Evolutionary conservation across 768 basidiomycete genomes (phyloP).

Genomic region (Lactarius sp.): DNA sequence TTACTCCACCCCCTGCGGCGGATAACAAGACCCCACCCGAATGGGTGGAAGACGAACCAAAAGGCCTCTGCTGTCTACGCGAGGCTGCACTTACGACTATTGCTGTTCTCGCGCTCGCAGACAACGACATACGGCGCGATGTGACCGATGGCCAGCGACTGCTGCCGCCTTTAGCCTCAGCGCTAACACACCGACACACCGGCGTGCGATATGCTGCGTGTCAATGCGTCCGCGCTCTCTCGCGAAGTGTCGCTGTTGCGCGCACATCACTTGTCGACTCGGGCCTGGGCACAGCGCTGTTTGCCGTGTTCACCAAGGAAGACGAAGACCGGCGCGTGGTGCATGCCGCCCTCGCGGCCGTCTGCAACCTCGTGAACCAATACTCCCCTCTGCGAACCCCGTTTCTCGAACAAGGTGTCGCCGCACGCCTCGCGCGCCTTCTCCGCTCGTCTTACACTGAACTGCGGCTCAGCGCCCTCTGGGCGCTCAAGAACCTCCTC

Average conservation of each 20-base stretch:
- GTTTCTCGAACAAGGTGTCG: slow-evolving; percentile 62
- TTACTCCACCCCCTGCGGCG: slow-evolving; percentile 42
- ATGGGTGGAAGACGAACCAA: slow-evolving; percentile 69
- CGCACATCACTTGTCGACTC: slow-evolving; percentile 83
- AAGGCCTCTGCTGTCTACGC: slow-evolving; percentile 50
- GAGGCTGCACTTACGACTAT: slow-evolving; percentile 74
- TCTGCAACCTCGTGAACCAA: slow-evolving; percentile 84
- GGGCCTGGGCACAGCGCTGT: slow-evolving; percentile 68
- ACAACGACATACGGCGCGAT: slow-evolving; percentile 65
- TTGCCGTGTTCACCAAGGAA: slow-evolving; percentile 48
- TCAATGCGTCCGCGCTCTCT: slow-evolving; percentile 77
- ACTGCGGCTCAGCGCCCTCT: slow-evolving; percentile 67
- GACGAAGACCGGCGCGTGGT: slow-evolving; percentile 69
- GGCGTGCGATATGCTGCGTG: slow-evolving; percentile 85
- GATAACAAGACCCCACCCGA: slow-evolving; percentile 38
- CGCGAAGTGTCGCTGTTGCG: slow-evolving; percentile 72
- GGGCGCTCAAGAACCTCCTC: slow-evolving; percentile 84
- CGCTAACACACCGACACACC: slow-evolving; percentile 55
- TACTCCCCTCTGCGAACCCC: slow-evolving; percentile 78
- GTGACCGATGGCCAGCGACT: slow-evolving; percentile 58
- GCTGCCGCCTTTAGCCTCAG: slow-evolving; percentile 48
- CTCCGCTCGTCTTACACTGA: slow-evolving; percentile 48
- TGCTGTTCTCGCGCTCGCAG: slow-evolving; percentile 66
- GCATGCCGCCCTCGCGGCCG: slow-evolving; percentile 61
- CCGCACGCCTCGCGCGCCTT: slow-evolving; percentile 59